Evolutionary conservation across 768 basidiomycete species (phyloP).

Genomic region (Trametes punicea): DNA sequence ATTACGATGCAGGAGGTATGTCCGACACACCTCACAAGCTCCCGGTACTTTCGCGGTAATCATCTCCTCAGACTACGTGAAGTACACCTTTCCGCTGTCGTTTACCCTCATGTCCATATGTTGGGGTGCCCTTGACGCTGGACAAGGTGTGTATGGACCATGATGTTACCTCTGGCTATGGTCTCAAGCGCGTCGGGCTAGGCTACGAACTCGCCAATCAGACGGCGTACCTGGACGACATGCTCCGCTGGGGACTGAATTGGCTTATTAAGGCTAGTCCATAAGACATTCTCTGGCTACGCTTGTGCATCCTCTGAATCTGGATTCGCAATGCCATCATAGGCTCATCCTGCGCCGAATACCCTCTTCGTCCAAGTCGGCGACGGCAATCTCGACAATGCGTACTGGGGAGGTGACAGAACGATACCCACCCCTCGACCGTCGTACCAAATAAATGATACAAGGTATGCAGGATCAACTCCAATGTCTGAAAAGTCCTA

Average conservation of each 20-base stretch:
- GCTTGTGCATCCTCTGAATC: no score
- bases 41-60: slow-evolving; percentile 26
- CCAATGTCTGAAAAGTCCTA: neutral
- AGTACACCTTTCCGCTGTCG: slow-evolving; percentile 84
- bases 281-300: neutral
- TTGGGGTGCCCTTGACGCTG: slow-evolving; percentile 87
- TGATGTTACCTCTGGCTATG: neutral
- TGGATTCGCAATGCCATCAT: slow-evolving; percentile 1
- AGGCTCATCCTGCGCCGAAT: slow-evolving; percentile 77
- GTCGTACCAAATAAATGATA: slow-evolving; percentile 74
- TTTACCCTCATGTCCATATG: slow-evolving; percentile 82
- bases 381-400: slow-evolving; percentile 63
- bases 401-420: slow-evolving; percentile 88
- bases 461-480: slow-evolving; percentile 35
- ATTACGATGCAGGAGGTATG: slow-evolving; percentile 89
- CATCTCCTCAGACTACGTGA: slow-evolving; percentile 81
- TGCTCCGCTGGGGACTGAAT: slow-evolving; percentile 86
- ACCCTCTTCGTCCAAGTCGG: slow-evolving; percentile 80
- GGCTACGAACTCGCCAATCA: slow-evolving; percentile 86
- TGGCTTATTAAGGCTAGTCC: slow-evolving; percentile 80
- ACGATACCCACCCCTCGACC: slow-evolving; percentile 72
- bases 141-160: slow-evolving; percentile 49
- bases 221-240: slow-evolving; percentile 87
- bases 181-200: no score
- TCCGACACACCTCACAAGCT: neutral